Percentiles rank a stretch among this genome's conserved stretches.
Evolutionary conservation across 176 grass and related monocot genomes (phyloP).

Genomic region (Zizania latifolia): DNA sequence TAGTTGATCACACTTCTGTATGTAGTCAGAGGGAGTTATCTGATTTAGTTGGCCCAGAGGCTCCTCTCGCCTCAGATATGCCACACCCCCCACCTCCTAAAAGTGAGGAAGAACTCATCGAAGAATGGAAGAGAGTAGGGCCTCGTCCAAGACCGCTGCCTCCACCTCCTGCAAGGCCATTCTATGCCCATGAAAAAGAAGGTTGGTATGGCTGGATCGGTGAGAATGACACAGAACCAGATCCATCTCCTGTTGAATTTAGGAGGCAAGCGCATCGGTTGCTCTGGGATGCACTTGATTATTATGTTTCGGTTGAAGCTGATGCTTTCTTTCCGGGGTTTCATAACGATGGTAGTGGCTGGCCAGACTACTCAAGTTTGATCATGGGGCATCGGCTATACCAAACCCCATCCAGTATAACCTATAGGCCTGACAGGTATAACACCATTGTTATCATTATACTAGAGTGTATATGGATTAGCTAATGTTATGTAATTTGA

Average conservation of each 20-base stretch:
- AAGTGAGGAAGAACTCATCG: constrained; percentile 67
- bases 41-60: constrained; percentile 75
- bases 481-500: constrained; percentile 12
- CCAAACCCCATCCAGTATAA: constrained; percentile 60
- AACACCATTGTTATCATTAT: constrained; percentile 13
- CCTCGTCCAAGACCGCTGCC: constrained; percentile 79
- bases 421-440: constrained; percentile 95
- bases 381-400: constrained; percentile 94
- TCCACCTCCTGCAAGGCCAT: constrained; percentile 89
- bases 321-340: constrained; percentile 98
- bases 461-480: background rate
- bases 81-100: constrained; percentile 55
- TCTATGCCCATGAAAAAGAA: constrained; percentile 90
- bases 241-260: constrained; percentile 49
- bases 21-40: constrained; percentile 63
- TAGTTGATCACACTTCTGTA: constrained; percentile 82
- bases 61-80: constrained; percentile 52
- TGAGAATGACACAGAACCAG: constrained; percentile 69
- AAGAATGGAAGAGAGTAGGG: constrained; percentile 82
- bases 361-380: constrained; percentile 80
- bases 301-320: constrained; percentile 88
- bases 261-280: constrained; percentile 72
- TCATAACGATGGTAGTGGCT: constrained; percentile 71
- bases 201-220: constrained; percentile 99
- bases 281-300: constrained; percentile 96